These are phyloP conservation scores for Wickerhamiella shivajii DNA, from an alignment of 805 yeast genomes.

Conservation along the genomic window DNA sequence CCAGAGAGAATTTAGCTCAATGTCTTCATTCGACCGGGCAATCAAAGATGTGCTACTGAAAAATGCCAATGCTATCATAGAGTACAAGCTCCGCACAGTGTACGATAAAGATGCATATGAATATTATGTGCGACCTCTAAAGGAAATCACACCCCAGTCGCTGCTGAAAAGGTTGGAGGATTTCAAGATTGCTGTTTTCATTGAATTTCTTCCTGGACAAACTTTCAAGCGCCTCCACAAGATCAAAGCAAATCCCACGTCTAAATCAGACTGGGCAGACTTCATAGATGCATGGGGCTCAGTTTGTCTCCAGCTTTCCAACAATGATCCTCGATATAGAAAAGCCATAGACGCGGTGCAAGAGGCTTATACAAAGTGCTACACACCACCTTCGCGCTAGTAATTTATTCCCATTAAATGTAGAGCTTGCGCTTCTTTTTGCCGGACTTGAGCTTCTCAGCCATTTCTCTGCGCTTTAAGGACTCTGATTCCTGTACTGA, in stretches of 20 bases:
- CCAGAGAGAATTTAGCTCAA: background rate
- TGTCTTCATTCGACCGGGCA: background rate
- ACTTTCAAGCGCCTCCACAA: no score
- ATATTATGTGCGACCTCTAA: background rate
- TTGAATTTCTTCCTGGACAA: background rate
- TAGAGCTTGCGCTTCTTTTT: background rate
- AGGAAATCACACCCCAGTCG: background rate
- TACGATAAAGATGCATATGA: background rate
- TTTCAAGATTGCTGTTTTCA: background rate
- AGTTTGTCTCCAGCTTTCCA: slow-evolving; percentile 1
- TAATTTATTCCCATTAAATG: background rate
- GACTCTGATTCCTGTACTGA: background rate
- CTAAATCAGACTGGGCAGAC: background rate
- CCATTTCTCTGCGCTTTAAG: background rate
- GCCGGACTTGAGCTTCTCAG: background rate
- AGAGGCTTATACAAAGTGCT: background rate
- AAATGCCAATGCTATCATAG: background rate
- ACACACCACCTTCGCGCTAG: background rate
- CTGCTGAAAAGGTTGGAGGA: background rate
- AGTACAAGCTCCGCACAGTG: background rate
- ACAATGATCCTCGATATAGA: background rate
- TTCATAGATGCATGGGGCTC: slow-evolving; percentile 8
- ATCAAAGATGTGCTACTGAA: background rate
- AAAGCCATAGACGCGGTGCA: background rate
- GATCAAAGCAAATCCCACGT: background rate